These are phyloP conservation scores for Botrytis medusae DNA, from an alignment of 2,329 filamentous ascomycete genomes.

Conservation along the genomic window DNA sequence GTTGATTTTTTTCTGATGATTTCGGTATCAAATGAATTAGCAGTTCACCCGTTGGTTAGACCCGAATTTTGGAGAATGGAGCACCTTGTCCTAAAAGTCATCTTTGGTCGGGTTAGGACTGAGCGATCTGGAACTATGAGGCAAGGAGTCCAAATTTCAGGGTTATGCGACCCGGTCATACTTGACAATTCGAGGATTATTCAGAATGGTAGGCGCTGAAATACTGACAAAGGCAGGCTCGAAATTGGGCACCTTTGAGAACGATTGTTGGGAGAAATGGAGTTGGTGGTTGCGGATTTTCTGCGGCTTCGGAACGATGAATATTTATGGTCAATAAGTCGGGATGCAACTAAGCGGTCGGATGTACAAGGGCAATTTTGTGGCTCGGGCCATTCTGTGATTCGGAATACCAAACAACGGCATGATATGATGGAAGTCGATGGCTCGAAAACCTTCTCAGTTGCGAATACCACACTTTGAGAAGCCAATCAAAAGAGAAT, in stretches of 20 bases:
- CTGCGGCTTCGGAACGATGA: not conserved
- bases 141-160: not conserved
- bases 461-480: not conserved
- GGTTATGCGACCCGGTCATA: not conserved
- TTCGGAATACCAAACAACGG: not conserved
- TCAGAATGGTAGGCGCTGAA: not conserved
- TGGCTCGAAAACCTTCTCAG: not conserved
- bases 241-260: not conserved
- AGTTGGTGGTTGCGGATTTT: not conserved
- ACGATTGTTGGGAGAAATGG: not conserved
- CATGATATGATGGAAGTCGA: not conserved
- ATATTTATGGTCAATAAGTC: not conserved
- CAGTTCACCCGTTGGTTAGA: not conserved
- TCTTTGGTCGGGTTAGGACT: not conserved
- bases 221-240: not conserved
- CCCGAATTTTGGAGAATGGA: not conserved
- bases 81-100: not conserved
- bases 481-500: not conserved
- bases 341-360: constrained; percentile 1
- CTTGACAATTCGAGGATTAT: not conserved
- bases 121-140: too few relatives aligned
- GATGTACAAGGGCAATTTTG: not conserved
- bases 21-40: not conserved
- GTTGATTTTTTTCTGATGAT: not conserved
- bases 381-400: not conserved